Base-by-base conservation (phyloP, 805 yeast species). In the Scheffersomyces lignosus region DNA sequence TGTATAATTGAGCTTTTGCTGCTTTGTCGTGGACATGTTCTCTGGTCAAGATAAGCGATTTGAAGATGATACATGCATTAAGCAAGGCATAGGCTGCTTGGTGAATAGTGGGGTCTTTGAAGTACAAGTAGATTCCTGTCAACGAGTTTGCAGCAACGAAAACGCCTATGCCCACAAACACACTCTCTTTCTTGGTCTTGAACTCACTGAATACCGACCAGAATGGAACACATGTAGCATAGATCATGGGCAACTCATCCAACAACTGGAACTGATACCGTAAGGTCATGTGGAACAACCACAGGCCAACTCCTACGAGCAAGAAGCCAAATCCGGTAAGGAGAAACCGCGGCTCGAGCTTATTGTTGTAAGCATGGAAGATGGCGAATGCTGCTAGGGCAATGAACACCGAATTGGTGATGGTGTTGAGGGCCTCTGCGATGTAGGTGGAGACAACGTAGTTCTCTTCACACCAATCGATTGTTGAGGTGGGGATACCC, bases 391-490 rank as follows among this genome's bases (percentile, higher is more conserved):
- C 31, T 0, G 95, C 95, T 34, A 75, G 52, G 17, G 60, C 50
- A 27, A 71, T 72, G 47, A 75, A 75, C n/a, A 70, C 61, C 5
- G 75, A 46, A 44, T 93, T 93, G 29, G 99, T 88, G 18, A 80
- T 51, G 3, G 97, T 87, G 56, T 93, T 93, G 41, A 91, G 74
- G 38, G 87, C 84, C 59, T 93, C 99, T 3, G 98, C 97, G 36
- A 93, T 73, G 53, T 86, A 93, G 9, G 75, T 76, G 9, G 91
- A 76, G 1, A 90, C 86, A 8, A 89, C 91, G 57, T 91, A 91
- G 66, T 91, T 91, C 61, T 93, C 98, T 55, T 91, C 99, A 64
- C 99, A 91, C 98, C 98, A 91, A 56, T 91, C 99, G 26, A 93
- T 93, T n/a, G 98, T 90, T 26, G 96, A 78, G 0, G 98, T 89